Percentiles rank a stretch among this genome's conserved stretches.
phyloP scores from a whole-genome alignment of 83 land plant species.

The Diphasiastrum complanatum region DNA sequence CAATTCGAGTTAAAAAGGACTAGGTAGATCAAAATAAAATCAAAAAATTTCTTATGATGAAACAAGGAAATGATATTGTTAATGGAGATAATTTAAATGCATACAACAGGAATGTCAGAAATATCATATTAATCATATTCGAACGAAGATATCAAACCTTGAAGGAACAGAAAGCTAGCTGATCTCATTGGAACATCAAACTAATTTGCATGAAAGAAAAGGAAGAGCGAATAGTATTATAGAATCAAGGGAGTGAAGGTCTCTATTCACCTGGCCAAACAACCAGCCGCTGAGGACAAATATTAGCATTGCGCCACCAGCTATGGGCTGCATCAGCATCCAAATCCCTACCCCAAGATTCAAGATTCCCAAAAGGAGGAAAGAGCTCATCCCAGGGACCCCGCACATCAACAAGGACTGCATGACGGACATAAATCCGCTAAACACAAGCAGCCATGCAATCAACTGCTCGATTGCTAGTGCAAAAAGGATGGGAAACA shows the following conservation, averaged over 20 bases:
- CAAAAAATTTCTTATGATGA: no score
- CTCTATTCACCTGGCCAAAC: constrained; percentile 1
- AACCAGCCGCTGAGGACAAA: constrained; percentile 8
- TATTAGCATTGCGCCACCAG: constrained; percentile 1
- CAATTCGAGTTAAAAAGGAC: no score
- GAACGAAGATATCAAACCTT: no score
- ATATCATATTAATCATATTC: no score
- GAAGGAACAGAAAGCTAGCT: no score
- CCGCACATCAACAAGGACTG: constrained; percentile 16
- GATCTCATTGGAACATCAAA: no score
- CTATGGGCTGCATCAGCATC: neutral
- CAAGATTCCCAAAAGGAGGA: neutral
- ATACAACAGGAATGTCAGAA: no score
- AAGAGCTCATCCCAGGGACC: constrained; percentile 10
- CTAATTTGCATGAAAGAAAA: no score
- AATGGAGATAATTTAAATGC: no score
- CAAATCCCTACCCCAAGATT: neutral
- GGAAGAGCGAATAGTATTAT: no score
- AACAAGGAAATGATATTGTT: no score
- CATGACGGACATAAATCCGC: neutral
- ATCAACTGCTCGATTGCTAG: constrained; percentile 3
- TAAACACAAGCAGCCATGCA: constrained; percentile 4
- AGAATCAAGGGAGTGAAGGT: neutral
- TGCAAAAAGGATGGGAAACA: constrained; percentile 1
- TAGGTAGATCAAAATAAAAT: no score